Percentiles rank a stretch among this genome's conserved stretches.
Evolutionary conservation across 305 asterid species (phyloP).

Genomic region (Ajuga reptans): DNA sequence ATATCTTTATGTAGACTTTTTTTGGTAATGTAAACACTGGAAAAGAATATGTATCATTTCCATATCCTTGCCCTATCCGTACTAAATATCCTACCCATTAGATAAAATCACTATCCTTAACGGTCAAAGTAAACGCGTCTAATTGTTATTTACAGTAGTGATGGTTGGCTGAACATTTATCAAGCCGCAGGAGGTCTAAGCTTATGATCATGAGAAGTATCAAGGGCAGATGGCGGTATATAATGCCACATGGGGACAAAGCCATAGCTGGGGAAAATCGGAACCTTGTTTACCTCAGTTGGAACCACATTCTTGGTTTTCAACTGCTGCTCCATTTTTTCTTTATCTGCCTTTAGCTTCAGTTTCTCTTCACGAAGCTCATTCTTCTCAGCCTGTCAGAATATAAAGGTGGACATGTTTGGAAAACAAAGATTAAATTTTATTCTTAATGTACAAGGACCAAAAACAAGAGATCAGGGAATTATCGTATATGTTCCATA

Average conservation of each 20-base stretch:
- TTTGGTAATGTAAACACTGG: too few relatives aligned
- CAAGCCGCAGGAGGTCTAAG: slow-evolving; percentile 83
- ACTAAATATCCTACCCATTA: too few relatives aligned
- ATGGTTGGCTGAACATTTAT: slow-evolving; percentile 15
- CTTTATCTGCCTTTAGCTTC: slow-evolving; percentile 46
- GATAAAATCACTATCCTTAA: too few relatives aligned
- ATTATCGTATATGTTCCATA: neutral
- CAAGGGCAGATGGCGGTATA: slow-evolving; percentile 44
- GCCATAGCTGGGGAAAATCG: slow-evolving; percentile 51
- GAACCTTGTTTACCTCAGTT: slow-evolving; percentile 42
- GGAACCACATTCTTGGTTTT: slow-evolving; percentile 33
- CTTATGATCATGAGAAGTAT: slow-evolving; percentile 58
- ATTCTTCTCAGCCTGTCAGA: slow-evolving; percentile 55
- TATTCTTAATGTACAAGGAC: neutral
- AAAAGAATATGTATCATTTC: too few relatives aligned
- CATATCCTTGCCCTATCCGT: too few relatives aligned
- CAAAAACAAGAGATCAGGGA: neutral
- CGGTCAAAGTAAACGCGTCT: too few relatives aligned
- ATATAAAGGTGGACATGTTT: neutral
- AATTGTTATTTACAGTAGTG: slow-evolving; percentile 32
- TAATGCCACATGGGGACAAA: slow-evolving; percentile 75
- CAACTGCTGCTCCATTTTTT: slow-evolving; percentile 59
- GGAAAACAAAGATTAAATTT: neutral
- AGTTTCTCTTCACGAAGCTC: slow-evolving; percentile 73
- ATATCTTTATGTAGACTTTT: too few relatives aligned